These are phyloP conservation scores for Penicillium verrucosum DNA, from an alignment of 2,329 filamentous ascomycete species.

Conservation along the genomic window DNA sequence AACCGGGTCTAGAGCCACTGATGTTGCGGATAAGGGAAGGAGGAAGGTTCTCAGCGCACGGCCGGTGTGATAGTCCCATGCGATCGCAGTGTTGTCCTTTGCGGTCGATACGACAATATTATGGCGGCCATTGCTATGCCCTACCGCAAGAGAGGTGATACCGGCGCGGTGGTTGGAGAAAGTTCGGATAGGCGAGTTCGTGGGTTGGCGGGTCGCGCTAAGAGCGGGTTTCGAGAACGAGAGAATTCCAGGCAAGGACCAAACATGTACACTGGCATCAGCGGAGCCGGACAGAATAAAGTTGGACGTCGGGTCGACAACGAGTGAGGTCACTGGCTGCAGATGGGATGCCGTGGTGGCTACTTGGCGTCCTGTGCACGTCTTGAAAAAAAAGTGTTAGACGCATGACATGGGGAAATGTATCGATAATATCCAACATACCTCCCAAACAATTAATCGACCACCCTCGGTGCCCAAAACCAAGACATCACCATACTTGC, in stretches of 20 bases:
- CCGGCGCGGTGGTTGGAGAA: conserved; percentile 66
- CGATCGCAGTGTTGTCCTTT: conserved; percentile 80
- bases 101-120: conserved; percentile 82
- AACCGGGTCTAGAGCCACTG: conserved; percentile 73
- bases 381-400: conserved; percentile 27
- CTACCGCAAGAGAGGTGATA: conserved; percentile 51
- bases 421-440: conserved; percentile 42
- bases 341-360: conserved; percentile 44
- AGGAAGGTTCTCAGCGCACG: conserved; percentile 76
- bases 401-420: background rate
- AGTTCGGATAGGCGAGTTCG: conserved; percentile 68
- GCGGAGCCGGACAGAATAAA: conserved; percentile 47
- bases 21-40: conserved; percentile 69
- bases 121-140: conserved; percentile 67
- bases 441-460: conserved; percentile 89
- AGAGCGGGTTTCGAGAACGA: conserved; percentile 52
- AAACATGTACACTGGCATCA: conserved; percentile 89
- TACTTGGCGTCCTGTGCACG: conserved; percentile 45
- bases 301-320: conserved; percentile 61
- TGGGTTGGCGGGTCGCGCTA: conserved; percentile 39
- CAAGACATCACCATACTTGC: conserved; percentile 60
- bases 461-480: conserved; percentile 81
- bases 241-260: conserved; percentile 75
- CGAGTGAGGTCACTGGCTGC: conserved; percentile 66
- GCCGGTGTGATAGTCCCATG: conserved; percentile 88